phyloP scores from a whole-genome alignment of 257 asterid genomes.

The Cruciata laevipes region DNA sequence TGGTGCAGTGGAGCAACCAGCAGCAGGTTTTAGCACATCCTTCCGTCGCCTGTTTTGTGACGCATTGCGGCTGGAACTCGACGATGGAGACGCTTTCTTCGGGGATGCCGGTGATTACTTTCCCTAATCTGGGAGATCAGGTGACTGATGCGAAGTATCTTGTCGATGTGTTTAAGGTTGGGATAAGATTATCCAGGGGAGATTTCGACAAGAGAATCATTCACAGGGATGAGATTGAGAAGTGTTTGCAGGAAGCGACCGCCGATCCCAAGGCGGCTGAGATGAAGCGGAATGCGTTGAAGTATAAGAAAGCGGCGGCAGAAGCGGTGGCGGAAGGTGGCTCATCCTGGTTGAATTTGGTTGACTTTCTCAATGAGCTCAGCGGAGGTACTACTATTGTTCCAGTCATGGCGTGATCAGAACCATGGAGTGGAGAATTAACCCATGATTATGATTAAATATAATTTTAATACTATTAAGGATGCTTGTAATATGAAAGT shows the following conservation, averaged over 20 bases:
- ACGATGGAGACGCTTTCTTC: background rate
- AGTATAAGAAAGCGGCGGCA: background rate
- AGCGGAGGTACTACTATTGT: background rate
- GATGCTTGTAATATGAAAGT: too few species aligned
- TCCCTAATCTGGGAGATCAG: background rate
- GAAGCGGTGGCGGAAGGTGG: background rate
- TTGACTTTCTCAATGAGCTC: background rate
- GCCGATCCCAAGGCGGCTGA: background rate
- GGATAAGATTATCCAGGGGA: background rate
- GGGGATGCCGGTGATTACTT: background rate
- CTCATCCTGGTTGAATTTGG: background rate
- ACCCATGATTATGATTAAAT: too few species aligned
- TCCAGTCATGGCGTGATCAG: too few species aligned
- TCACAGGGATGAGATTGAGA: background rate
- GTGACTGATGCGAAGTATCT: background rate
- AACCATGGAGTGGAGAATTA: too few species aligned
- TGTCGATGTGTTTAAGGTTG: background rate
- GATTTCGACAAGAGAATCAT: background rate
- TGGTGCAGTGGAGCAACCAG: conserved; percentile 2
- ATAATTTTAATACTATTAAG: too few species aligned
- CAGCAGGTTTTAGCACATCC: background rate
- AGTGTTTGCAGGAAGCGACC: background rate
- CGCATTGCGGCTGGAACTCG: background rate
- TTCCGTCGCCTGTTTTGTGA: conserved; percentile 1
- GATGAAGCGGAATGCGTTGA: background rate